Conservation (phyloP, 2,329 filamentous ascomycete genomes). For the Hymenoscyphus scutula region DNA sequence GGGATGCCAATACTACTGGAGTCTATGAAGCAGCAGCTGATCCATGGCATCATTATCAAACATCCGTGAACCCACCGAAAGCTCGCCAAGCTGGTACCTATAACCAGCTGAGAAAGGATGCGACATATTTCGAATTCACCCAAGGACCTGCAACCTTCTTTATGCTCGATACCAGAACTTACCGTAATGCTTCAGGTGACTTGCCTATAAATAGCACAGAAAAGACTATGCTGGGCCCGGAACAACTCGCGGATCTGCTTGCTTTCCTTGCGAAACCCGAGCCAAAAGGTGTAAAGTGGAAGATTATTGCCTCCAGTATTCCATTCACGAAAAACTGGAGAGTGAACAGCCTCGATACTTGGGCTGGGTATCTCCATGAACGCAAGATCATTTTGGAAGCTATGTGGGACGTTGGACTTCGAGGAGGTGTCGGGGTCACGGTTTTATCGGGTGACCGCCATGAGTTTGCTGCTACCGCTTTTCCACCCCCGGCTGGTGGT, state of each 20-base stretch:
- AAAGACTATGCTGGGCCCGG: slow-evolving; percentile 83
- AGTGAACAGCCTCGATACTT: slow-evolving; percentile 83
- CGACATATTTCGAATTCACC: slow-evolving; percentile 85
- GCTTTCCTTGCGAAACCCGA: slow-evolving; percentile 72
- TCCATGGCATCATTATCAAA: slow-evolving; percentile 85
- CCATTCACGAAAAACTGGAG: slow-evolving; percentile 99
- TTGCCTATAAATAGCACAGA: slow-evolving; percentile 57
- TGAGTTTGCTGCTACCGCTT: slow-evolving; percentile 88
- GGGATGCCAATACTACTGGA: slow-evolving; percentile 77
- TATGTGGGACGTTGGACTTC: slow-evolving; percentile 82
- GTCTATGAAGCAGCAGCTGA: slow-evolving; percentile 53
- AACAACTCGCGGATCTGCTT: slow-evolving; percentile 77
- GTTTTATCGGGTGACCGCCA: slow-evolving; percentile 91
- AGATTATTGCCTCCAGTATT: slow-evolving; percentile 84
- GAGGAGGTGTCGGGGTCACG: slow-evolving; percentile 71
- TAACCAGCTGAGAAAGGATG: slow-evolving; percentile 45
- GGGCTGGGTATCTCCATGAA: slow-evolving; percentile 87
- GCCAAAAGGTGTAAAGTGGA: slow-evolving; percentile 81
- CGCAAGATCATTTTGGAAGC: slow-evolving; percentile 76
- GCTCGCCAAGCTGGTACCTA: slow-evolving; percentile 50
- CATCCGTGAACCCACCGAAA: slow-evolving; percentile 74
- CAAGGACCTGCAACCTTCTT: slow-evolving; percentile 94
- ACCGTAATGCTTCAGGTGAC: slow-evolving; percentile 67
- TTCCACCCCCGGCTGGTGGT: slow-evolving; percentile 59
- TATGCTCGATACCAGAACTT: slow-evolving; percentile 86